Evolutionary conservation across 179 eudicot genomes (phyloP), one percentile per base, ranked within the genome.

Genomic region (Silene noctiflora): DNA sequence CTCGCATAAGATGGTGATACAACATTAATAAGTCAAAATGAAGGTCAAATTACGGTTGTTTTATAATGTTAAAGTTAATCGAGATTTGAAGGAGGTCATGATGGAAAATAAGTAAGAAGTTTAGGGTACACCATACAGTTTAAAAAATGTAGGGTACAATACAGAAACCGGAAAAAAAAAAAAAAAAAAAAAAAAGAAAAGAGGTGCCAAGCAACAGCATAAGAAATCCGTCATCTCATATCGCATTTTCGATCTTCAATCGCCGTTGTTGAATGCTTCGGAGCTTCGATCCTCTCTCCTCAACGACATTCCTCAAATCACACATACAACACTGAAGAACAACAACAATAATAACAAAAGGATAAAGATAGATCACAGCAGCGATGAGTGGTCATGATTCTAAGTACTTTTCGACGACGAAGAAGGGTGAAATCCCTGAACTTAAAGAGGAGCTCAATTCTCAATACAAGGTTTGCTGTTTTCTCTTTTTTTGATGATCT

Each of bases 361-460:
- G 44, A 25, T 20, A 74, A 9, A 4, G 35, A 71, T 9, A 11
- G 63, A 69, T 69, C 48, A 24, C 33, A 4, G 4, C 20, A 4
- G 10, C 66, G 72, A 95, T 93, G 98, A 94, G 98, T 78, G 99
- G 99, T 3, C 99, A 95, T 88, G 99, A 95, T 86, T 95, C 99
- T 76, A 95, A 95, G 84, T 95, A 95, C 85, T 95, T 95, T 91
- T 95, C 99, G 66, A 95, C 99, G 67, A 95, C 99, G 46, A 95
- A 93, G 83, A 95, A 95, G 88, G 99, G 99, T 3, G 99, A 95
- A 87, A 95, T 95, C 82, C 99, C 99, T 58, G 99, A 95, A 82
- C 97, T 95, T 83, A 95, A 95, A 78, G 99, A 95, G 75, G 99
- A 95, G 82, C 99, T 95, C 85, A 95, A 95, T 91, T 93, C 99